Evolutionary conservation across 306 rosid species (phyloP).

Genomic region (Quercus glauca): DNA sequence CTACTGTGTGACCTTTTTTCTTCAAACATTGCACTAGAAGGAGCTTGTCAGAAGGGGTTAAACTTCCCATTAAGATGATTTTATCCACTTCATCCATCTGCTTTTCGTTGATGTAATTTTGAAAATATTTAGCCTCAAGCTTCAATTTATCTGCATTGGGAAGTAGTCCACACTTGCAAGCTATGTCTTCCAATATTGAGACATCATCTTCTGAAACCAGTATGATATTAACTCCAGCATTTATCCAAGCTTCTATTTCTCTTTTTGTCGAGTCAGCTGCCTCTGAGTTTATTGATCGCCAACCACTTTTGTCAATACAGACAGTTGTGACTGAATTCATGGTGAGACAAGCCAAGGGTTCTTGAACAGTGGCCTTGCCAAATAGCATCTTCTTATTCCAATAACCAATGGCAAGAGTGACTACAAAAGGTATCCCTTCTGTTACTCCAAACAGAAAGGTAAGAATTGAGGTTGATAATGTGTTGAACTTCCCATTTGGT

Average conservation of each 20-base stretch:
- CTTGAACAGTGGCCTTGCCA: neutral
- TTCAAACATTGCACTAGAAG: constrained; percentile 12
- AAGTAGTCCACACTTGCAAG: neutral
- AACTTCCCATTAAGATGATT: constrained; percentile 9
- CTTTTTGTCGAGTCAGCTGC: neutral
- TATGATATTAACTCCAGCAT: constrained; percentile 5
- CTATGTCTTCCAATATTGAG: neutral
- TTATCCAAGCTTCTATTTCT: neutral
- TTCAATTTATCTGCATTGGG: neutral
- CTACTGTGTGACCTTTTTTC: constrained; percentile 2
- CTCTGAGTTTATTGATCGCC: neutral
- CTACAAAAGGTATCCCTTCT: constrained; percentile 13
- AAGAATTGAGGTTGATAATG: neutral
- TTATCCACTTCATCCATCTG: constrained; percentile 20
- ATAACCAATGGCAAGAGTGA: neutral
- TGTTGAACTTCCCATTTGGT: constrained; percentile 3
- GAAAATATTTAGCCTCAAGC: neutral
- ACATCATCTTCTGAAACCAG: constrained; percentile 9
- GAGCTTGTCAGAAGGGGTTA: constrained; percentile 3
- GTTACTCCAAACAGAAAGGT: constrained; percentile 12
- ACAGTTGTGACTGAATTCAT: constrained; percentile 2
- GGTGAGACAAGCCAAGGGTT: constrained; percentile 4
- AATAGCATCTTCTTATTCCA: constrained; percentile 7
- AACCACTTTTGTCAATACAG: constrained; percentile 9
- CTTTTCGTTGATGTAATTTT: neutral